These are phyloP conservation scores for Tetrahymena borealis DNA, from an alignment of 73 alveolate genomes.

Conservation along the genomic window DNA sequence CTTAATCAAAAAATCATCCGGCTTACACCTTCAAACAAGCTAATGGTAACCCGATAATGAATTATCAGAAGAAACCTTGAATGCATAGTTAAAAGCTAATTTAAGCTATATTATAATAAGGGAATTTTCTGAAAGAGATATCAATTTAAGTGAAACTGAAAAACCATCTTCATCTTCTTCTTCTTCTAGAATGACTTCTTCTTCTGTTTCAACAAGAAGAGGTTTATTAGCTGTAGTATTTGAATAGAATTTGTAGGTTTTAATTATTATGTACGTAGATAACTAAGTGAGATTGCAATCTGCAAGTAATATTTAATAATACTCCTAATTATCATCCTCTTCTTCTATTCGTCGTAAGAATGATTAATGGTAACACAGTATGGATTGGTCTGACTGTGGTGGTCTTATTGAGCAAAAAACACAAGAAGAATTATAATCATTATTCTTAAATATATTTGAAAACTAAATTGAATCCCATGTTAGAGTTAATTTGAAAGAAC, in stretches of 20 bases:
- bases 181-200: not conserved
- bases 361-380: not conserved
- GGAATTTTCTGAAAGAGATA: not conserved
- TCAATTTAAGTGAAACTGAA: not conserved
- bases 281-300: not conserved
- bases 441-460: not conserved
- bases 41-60: not conserved
- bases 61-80: not conserved
- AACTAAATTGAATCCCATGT: not conserved
- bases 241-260: not conserved
- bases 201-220: not conserved
- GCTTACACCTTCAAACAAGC: not conserved
- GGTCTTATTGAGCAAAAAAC: not conserved
- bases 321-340: too few relatives aligned
- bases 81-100: not conserved
- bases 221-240: not conserved
- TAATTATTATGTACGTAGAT: not conserved
- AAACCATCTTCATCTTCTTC: not conserved
- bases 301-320: too few relatives aligned
- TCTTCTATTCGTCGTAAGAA: not conserved
- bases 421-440: not conserved
- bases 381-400: not conserved
- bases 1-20: not conserved
- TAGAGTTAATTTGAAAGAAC: not conserved
- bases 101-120: not conserved